A percentile compares a stretch with the other conserved stretches of the same genome.
Evolutionary conservation across 208 protist genomes (phyloP).

Genomic region (Trypanosoma mega): DNA sequence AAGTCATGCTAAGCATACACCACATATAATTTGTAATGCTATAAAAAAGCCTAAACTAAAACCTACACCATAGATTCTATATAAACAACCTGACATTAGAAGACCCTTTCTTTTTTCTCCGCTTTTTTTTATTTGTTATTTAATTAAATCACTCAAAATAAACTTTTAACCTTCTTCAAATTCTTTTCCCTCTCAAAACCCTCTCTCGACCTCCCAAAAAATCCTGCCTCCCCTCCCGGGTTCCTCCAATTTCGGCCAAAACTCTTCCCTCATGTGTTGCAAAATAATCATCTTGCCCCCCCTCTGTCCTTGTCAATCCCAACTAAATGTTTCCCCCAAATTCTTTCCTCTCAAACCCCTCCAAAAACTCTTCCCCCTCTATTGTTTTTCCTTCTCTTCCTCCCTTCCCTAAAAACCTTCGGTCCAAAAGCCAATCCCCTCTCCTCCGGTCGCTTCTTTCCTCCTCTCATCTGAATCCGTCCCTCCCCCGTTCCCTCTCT

Average conservation of each 20-base stretch:
- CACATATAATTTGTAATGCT: constrained; percentile 81
- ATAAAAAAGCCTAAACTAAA: constrained; percentile 92
- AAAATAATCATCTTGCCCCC: constrained; percentile 9
- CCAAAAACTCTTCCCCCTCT: constrained; percentile 23
- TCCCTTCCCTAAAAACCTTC: constrained; percentile 24
- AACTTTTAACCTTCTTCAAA: background rate
- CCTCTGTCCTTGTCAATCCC: constrained; percentile 11
- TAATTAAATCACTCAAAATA: constrained; percentile 15
- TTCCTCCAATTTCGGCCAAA: constrained; percentile 31
- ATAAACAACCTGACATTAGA: constrained; percentile 86
- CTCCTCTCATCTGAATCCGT: constrained; percentile 19
- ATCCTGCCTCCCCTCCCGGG: constrained; percentile 28
- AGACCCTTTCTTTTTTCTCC: constrained; percentile 87
- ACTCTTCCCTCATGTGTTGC: constrained; percentile 21
- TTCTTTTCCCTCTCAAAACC: constrained; percentile 6
- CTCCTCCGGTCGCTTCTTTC: constrained; percentile 14
- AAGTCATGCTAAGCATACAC: constrained; percentile 76
- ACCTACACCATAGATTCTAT: constrained; percentile 80
- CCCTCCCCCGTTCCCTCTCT: constrained; percentile 28
- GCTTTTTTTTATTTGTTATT: constrained; percentile 46
- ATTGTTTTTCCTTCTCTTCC: constrained; percentile 21
- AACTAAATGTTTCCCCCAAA: constrained; percentile 10
- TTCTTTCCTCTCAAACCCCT: constrained; percentile 7
- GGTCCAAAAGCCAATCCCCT: constrained; percentile 28
- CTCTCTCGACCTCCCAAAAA: constrained; percentile 25